These are phyloP conservation scores for Yarrowia divulgata DNA, from an alignment of 805 yeast species.

Conservation along the genomic window DNA sequence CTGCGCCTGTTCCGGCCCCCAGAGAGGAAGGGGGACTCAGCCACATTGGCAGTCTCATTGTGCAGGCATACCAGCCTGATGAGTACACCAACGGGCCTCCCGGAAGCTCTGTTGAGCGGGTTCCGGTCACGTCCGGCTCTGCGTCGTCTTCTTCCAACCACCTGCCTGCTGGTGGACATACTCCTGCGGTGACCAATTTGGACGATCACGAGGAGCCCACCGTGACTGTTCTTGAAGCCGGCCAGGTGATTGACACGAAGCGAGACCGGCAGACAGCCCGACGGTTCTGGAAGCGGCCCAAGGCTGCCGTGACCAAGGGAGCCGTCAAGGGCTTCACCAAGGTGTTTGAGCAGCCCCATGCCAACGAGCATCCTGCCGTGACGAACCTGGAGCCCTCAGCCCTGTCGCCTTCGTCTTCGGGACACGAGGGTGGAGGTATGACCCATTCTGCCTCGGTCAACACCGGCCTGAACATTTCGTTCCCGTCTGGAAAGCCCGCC, in stretches of 20 bases:
- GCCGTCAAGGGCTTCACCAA: slow-evolving; percentile 49
- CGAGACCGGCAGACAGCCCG: slow-evolving; percentile 44
- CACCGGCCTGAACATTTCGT: slow-evolving; percentile 43
- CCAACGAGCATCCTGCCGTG: slow-evolving; percentile 33
- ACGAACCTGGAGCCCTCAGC: slow-evolving; percentile 35
- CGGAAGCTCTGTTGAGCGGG: slow-evolving; percentile 35
- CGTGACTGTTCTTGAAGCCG: slow-evolving; percentile 47
- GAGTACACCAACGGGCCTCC: slow-evolving; percentile 38
- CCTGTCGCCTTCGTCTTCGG: slow-evolving; percentile 20
- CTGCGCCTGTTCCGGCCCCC: slow-evolving; percentile 15
- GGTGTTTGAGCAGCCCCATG: slow-evolving; percentile 48
- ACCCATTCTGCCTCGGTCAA: slow-evolving; percentile 17
- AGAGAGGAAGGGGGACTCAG: slow-evolving; percentile 18
- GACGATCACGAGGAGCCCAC: slow-evolving; percentile 45
- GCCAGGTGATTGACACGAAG: slow-evolving; percentile 43
- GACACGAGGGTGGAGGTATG: slow-evolving; percentile 1
- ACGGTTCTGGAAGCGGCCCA: slow-evolving; percentile 51
- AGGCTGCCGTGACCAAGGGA: slow-evolving; percentile 51
- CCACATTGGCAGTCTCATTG: slow-evolving; percentile 31
- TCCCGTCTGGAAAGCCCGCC: slow-evolving; percentile 40
- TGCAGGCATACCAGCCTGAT: slow-evolving; percentile 38
- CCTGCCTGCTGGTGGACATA: slow-evolving; percentile 24
- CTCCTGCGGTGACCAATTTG: slow-evolving; percentile 40
- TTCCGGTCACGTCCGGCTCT: slow-evolving; percentile 17
- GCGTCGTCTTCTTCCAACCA: slow-evolving; percentile 15